phyloP scores from a whole-genome alignment of 176 grass and related monocot species.

The Bothriochloa decipiens region DNA sequence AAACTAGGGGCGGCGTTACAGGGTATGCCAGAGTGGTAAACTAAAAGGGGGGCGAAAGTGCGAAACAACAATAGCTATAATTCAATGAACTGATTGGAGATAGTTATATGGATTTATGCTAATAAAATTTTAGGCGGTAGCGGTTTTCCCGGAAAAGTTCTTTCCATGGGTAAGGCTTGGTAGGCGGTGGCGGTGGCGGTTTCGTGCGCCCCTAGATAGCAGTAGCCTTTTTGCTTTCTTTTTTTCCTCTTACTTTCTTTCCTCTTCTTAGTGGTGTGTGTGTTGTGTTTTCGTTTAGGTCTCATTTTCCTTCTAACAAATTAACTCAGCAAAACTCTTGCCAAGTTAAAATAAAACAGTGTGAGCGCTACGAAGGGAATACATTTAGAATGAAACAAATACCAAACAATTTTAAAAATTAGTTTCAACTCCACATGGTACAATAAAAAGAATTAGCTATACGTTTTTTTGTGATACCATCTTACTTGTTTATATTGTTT shows the following conservation, averaged over 20 bases:
- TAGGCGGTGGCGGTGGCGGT: background rate
- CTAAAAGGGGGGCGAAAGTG: no score
- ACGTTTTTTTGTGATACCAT: no score
- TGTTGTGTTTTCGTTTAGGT: no score
- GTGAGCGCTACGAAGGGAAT: background rate
- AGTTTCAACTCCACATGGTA: no score
- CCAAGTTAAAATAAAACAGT: background rate
- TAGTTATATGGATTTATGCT: no score
- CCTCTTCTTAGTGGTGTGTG: no score
- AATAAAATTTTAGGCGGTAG: background rate
- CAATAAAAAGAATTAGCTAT: no score
- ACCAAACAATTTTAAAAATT: background rate
- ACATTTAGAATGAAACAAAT: background rate
- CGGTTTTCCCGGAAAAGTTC: background rate
- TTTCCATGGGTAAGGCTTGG: background rate
- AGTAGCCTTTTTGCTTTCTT: background rate
- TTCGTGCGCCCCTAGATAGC: background rate
- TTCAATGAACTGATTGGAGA: background rate
- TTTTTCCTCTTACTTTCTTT: background rate
- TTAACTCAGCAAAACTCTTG: background rate
- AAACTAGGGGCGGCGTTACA: no score
- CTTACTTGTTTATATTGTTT: background rate
- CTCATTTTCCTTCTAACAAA: no score
- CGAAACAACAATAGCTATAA: no score
- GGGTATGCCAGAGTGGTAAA: no score